phyloP scores from a whole-genome alignment of 768 basidiomycete species.

The Grammothele lineata region DNA sequence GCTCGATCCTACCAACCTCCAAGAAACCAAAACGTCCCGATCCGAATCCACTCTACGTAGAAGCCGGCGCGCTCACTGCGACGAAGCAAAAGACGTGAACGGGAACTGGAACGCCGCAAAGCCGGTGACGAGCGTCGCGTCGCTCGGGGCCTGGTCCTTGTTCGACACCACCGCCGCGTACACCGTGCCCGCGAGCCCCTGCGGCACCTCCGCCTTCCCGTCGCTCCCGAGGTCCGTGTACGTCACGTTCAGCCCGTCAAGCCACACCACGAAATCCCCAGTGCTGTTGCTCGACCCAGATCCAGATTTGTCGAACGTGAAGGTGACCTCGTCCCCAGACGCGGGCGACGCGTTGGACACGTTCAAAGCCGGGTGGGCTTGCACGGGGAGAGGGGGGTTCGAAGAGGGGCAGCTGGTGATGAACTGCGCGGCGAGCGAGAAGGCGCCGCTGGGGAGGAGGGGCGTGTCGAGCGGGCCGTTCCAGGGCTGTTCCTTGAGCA shows the following conservation, averaged over 20 bases:
- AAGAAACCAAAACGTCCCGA: too few relatives aligned
- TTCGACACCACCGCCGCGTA: conserved; percentile 44
- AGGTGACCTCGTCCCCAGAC: conserved; percentile 26
- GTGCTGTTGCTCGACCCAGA: background rate
- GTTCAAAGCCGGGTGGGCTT: conserved; percentile 41
- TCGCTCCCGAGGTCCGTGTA: conserved; percentile 26
- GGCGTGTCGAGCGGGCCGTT: conserved; percentile 41
- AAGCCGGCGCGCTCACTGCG: too few relatives aligned
- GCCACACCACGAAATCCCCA: conserved; percentile 43
- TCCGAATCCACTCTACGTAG: too few relatives aligned
- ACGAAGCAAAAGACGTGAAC: background rate
- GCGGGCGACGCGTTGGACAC: conserved; percentile 26
- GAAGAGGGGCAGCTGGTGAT: conserved; percentile 44
- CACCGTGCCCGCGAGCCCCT: conserved; percentile 41
- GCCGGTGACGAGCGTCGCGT: conserved; percentile 50
- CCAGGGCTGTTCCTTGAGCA: conserved; percentile 39
- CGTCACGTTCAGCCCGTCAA: conserved; percentile 42
- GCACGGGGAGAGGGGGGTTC: conserved; percentile 48
- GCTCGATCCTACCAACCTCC: too few relatives aligned
- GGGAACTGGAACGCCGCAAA: conserved; percentile 35
- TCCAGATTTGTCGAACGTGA: too few relatives aligned
- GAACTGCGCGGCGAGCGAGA: conserved; percentile 44
- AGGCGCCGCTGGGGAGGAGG: conserved; percentile 34
- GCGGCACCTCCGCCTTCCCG: conserved; percentile 36
- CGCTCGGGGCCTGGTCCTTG: conserved; percentile 23